phyloP scores from a whole-genome alignment of 164 flowering plant genomes.

The Piper betle region DNA sequence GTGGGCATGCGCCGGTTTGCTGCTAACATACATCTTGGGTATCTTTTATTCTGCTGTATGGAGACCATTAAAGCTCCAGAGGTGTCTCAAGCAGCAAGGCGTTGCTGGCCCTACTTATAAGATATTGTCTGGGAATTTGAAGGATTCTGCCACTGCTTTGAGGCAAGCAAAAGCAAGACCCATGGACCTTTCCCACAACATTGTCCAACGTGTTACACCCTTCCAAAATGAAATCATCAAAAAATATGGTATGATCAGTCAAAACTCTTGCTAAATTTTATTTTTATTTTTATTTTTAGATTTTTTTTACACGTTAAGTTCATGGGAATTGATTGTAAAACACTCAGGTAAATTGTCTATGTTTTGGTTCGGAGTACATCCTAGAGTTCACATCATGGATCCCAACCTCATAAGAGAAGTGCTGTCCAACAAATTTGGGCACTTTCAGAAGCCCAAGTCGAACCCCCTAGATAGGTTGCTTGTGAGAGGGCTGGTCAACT shows the following conservation, averaged over 20 bases:
- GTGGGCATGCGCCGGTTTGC: background rate
- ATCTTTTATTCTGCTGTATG: constrained; percentile 1
- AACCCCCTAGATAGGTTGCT: background rate
- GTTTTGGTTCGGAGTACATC: constrained; percentile 2
- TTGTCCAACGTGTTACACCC: constrained; percentile 10
- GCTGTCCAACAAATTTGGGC: background rate
- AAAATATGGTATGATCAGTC: background rate
- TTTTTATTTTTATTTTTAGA: no score
- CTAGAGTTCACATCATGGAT: no score
- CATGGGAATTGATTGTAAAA: background rate
- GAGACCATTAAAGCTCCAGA: constrained; percentile 8
- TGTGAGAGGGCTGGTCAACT: constrained; percentile 4
- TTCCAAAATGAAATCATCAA: constrained; percentile 3
- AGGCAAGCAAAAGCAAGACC: constrained; percentile 9
- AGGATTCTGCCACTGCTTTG: background rate
- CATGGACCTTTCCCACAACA: constrained; percentile 10
- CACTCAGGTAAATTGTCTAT: constrained; percentile 5
- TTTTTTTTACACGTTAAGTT: no score
- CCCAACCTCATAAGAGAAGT: no score
- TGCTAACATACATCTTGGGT: constrained; percentile 1
- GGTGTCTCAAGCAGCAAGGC: constrained; percentile 8
- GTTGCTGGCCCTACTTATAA: constrained; percentile 7
- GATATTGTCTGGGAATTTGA: no score
- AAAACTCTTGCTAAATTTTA: background rate
- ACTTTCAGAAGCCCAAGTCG: background rate